A percentile compares a stretch with the other conserved stretches of the same genome.
Conservation (phyloP, 169 alveolate species). For the Miamiensis avidus region DNA sequence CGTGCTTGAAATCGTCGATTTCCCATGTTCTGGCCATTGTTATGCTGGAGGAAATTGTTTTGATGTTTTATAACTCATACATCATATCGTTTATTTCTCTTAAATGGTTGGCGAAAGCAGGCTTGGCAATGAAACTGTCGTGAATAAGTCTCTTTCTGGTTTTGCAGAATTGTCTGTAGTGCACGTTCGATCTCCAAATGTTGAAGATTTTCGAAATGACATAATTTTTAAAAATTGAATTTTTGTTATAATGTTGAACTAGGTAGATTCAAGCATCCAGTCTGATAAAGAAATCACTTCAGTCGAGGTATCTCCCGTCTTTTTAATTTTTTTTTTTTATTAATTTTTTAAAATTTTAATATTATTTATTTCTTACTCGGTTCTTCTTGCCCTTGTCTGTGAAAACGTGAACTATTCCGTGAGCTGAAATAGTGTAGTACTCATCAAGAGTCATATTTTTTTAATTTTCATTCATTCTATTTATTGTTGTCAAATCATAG, state of each 20-base stretch:
- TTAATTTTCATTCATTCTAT: constrained; percentile 59
- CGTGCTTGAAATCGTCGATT: constrained; percentile 73
- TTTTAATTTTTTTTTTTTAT: too few species aligned
- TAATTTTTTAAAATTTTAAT: too few species aligned
- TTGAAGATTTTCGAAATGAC: constrained; percentile 78
- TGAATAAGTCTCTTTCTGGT: constrained; percentile 76
- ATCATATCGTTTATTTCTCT: constrained; percentile 74
- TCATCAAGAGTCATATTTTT: constrained; percentile 77
- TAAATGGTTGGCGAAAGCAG: constrained; percentile 82
- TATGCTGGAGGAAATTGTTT: constrained; percentile 53
- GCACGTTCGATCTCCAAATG: constrained; percentile 82
- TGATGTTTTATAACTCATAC: constrained; percentile 67
- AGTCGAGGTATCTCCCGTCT: constrained; percentile 66
- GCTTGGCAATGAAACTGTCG: constrained; percentile 79
- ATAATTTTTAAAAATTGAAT: constrained; percentile 86
- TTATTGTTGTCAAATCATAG: constrained; percentile 79
- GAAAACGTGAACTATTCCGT: constrained; percentile 87
- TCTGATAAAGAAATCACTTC: constrained; percentile 83
- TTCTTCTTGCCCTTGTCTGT: constrained; percentile 63
- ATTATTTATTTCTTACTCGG: constrained; percentile 28
- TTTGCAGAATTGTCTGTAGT: constrained; percentile 76
- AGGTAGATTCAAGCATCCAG: constrained; percentile 88
- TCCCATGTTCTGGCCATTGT: constrained; percentile 61
- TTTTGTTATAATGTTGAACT: constrained; percentile 82
- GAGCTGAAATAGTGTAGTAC: constrained; percentile 84